phyloP scores from a whole-genome alignment of 257 asterid species.

The Marsdenia floribunda region DNA sequence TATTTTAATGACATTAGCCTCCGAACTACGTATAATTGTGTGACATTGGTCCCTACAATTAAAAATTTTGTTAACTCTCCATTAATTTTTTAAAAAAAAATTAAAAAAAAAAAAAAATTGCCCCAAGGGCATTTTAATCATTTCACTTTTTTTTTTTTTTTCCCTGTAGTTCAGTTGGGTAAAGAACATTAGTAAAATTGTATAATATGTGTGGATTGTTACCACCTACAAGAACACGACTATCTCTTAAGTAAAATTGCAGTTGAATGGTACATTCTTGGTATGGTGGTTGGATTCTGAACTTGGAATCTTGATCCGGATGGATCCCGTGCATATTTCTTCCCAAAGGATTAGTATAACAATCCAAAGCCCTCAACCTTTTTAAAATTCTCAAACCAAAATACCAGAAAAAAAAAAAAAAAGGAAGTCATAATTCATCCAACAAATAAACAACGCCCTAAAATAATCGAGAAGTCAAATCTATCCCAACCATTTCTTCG shows the following conservation, averaged over 20 bases:
- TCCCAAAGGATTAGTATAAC: constrained; percentile 82
- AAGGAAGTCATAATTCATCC: constrained; percentile 18
- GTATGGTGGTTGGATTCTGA: constrained; percentile 18
- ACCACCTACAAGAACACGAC: constrained; percentile 40
- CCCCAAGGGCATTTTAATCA: no score
- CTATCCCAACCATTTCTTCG: constrained; percentile 46
- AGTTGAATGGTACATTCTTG: constrained; percentile 45
- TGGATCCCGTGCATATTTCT: constrained; percentile 24
- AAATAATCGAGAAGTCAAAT: neutral
- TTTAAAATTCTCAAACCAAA: constrained; percentile 17
- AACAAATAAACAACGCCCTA: neutral
- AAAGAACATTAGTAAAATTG: constrained; percentile 8
- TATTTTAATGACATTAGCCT: no score
- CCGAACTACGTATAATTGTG: no score
- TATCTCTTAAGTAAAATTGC: constrained; percentile 36
- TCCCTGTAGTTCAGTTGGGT: constrained; percentile 37
- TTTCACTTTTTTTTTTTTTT: no score
- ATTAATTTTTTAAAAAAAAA: no score
- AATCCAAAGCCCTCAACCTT: constrained; percentile 83
- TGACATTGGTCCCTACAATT: no score
- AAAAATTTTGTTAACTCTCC: no score
- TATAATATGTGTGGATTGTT: constrained; percentile 30
- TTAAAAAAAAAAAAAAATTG: no score
- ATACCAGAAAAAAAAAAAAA: constrained; percentile 3
- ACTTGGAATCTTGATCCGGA: constrained; percentile 16